A percentile compares a stretch with the other conserved stretches of the same genome.
Conservation (phyloP, 2,329 filamentous ascomycete species). For the Curvularia eragrostidis region DNA sequence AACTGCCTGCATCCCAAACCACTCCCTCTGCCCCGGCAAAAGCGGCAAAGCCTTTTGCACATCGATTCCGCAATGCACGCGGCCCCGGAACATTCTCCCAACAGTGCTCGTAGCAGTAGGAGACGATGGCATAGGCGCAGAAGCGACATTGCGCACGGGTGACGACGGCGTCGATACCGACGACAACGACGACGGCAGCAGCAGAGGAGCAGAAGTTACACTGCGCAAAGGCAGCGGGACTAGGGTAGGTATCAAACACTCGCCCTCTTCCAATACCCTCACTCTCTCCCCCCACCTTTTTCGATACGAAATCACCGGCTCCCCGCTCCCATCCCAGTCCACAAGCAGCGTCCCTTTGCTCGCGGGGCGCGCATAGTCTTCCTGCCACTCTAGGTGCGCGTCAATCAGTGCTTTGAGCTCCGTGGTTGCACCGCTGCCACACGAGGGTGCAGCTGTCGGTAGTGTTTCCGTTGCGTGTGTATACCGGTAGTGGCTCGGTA, state of each 20-base stretch:
- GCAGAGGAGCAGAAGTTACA: neutral
- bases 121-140: neutral
- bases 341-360: neutral
- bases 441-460: neutral
- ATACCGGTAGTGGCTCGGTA: neutral
- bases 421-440: neutral
- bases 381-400: neutral
- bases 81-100: neutral
- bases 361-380: neutral
- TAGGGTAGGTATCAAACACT: neutral
- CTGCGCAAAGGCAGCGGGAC: neutral
- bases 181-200: too few relatives aligned
- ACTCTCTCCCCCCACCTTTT: neutral
- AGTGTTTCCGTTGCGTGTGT: neutral
- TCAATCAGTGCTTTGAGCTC: neutral
- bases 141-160: neutral
- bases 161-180: neutral
- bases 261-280: neutral
- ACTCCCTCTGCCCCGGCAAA: neutral
- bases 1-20: neutral
- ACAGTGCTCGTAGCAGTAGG: neutral
- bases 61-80: neutral
- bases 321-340: constrained; percentile 1
- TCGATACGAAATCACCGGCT: neutral
- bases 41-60: neutral